A percentile compares a stretch with the other conserved stretches of the same genome.
Evolutionary conservation across 2,329 filamentous ascomycete genomes (phyloP).

Genomic region (Diplodia intermedia): DNA sequence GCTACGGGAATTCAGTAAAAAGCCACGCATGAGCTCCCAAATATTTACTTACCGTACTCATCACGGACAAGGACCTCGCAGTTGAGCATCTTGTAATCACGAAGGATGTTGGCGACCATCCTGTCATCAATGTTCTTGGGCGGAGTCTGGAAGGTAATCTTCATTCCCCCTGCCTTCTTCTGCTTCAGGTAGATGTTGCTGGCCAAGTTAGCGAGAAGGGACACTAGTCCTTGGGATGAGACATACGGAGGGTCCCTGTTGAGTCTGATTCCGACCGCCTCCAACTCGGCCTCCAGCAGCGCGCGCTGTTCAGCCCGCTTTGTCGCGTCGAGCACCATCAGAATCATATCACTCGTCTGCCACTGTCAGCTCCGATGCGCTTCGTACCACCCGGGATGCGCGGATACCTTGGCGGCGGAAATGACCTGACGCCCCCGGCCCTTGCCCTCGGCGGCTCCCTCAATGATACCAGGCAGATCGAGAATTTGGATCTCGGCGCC

Average conservation of each 20-base stretch:
- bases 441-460: conserved; percentile 94
- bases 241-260: conserved; percentile 79
- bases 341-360: conserved; percentile 89
- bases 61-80: conserved; percentile 95
- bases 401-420: conserved; percentile 81
- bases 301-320: conserved; percentile 94
- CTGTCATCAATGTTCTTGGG: conserved; percentile 95
- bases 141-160: conserved; percentile 91
- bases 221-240: conserved; percentile 56
- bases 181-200: conserved; percentile 92
- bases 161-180: conserved; percentile 97
- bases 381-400: too few species aligned
- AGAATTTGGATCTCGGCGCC: conserved; percentile 98
- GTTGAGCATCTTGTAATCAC: conserved; percentile 98
- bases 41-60: conserved; percentile 69
- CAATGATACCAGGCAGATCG: conserved; percentile 97
- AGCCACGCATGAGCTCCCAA: conserved; percentile 19
- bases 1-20: conserved; percentile 53
- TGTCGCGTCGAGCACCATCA: conserved; percentile 97
- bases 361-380: conserved; percentile 35
- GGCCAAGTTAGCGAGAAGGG: conserved; percentile 52
- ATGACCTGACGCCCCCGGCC: conserved; percentile 96
- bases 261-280: conserved; percentile 91
- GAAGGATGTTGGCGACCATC: conserved; percentile 96
- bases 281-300: conserved; percentile 87